Evolutionary conservation across 192 early-diverging fungal genomes (phyloP), one percentile per base, ranked within the genome.

Genomic region (Paraglomus brasilianum): DNA sequence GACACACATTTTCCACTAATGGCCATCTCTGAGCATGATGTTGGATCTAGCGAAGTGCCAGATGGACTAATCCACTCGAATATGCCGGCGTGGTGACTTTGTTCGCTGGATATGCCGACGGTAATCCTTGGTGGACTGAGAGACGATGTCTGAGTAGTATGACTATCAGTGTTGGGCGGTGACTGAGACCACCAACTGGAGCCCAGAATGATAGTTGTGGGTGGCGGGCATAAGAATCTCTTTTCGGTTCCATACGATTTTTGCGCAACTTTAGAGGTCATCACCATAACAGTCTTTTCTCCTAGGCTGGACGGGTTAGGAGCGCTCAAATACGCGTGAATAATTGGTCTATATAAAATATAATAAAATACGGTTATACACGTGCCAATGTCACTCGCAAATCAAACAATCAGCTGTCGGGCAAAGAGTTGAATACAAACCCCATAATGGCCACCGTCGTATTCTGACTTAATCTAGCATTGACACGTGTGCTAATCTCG

Each of bases 201-300:
- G 45, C 92, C 92, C 50, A 93, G 77, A 7, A 92, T 79, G 67
- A 90, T 82, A 5, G 92, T 87, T 22, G 91, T 93, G 8, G 91
- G 92, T 24, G 90, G 91, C 19, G 93, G 93, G 53, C 91, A 92
- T 24, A 95, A 70, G 70, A 95, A 95, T 66, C 84, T 83, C 78
- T 95, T 95, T 73, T 97, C 95, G 41, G 87, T 90, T 30, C 93
- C 95, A 70, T 97, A 97, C 3, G 88, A 91, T 66, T 97, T 97
- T 81, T 97, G 95, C 5, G 89, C 94, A 4, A 95, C 94, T 58
- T 91, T 93, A 19, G 90, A 87, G 39, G 92, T 92, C 53, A 93
- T 75, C 17, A 96, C 85, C 65, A 95, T 74, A 9, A 94, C 85
- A 67, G 86, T 86, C 51, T 77, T 86, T 81, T 85, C 83, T 15